Evolutionary conservation across 2,329 filamentous ascomycete species (phyloP).

Genomic region (Aspergillus hortae): DNA sequence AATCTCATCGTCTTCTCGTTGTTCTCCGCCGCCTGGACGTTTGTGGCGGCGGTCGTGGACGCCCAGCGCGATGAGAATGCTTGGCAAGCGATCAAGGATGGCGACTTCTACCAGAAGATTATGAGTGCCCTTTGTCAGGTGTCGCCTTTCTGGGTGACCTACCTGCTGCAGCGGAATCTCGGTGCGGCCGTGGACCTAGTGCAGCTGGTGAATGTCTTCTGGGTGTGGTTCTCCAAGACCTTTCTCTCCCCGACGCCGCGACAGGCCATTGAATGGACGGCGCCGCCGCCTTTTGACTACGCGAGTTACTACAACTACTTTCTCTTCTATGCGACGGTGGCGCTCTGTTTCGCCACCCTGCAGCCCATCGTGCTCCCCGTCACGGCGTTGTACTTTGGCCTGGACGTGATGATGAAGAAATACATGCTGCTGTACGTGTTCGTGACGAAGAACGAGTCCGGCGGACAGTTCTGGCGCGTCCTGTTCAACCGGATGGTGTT

Average conservation of each 20-base stretch:
- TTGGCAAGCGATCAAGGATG: constrained; percentile 65
- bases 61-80: constrained; percentile 57
- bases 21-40: constrained; percentile 78
- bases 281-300: constrained; percentile 89
- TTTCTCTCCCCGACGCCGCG: constrained; percentile 85
- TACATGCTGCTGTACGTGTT: constrained; percentile 94
- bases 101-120: constrained; percentile 60
- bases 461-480: constrained; percentile 86
- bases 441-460: constrained; percentile 93
- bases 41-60: constrained; percentile 63
- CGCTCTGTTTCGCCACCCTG: constrained; percentile 76
- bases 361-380: constrained; percentile 86
- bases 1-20: constrained; percentile 92
- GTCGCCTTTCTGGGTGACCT: constrained; percentile 91
- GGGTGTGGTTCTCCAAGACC: constrained; percentile 78
- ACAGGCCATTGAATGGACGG: constrained; percentile 87
- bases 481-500: constrained; percentile 92
- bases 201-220: constrained; percentile 79
- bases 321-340: constrained; percentile 87
- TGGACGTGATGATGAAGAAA: constrained; percentile 91
- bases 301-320: constrained; percentile 98
- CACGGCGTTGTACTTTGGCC: constrained; percentile 80
- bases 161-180: constrained; percentile 86
- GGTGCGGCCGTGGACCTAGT: constrained; percentile 92
- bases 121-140: constrained; percentile 75